These are phyloP conservation scores for Cladophialophora bantiana DNA, from an alignment of 2,329 filamentous ascomycete species.

Conservation along the genomic window DNA sequence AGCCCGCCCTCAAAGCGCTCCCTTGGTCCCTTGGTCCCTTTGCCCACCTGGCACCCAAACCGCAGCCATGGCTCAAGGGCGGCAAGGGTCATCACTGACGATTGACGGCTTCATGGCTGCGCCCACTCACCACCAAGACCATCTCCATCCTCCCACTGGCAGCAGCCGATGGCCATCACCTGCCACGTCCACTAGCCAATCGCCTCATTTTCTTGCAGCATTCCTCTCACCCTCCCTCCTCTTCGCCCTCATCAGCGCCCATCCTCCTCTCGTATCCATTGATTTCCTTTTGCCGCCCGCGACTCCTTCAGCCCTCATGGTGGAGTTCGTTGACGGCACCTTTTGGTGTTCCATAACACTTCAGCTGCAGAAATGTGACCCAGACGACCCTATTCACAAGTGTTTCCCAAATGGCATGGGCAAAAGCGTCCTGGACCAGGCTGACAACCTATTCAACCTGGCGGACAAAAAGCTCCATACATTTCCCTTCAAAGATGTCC, in stretches of 20 bases:
- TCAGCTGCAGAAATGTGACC: slow-evolving; percentile 8
- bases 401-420: slow-evolving; percentile 29
- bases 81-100: no score
- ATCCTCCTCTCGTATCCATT: background rate
- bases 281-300: background rate
- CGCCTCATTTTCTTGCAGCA: background rate
- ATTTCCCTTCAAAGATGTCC: slow-evolving; percentile 64
- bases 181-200: background rate
- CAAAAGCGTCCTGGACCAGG: slow-evolving; percentile 42
- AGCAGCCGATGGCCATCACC: background rate
- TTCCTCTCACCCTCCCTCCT: background rate
- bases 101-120: background rate
- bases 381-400: slow-evolving; percentile 31
- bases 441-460: slow-evolving; percentile 54
- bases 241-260: background rate
- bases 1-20: background rate
- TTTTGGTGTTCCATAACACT: slow-evolving; percentile 24
- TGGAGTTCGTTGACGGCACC: background rate
- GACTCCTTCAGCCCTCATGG: background rate
- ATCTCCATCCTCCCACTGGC: no score
- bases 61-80: no score
- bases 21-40: no score
- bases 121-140: background rate
- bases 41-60: no score
- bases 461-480: slow-evolving; percentile 62